Base-by-base conservation (phyloP, 2,329 filamentous ascomycete genomes). In the Trichoderma koningiopsis region DNA sequence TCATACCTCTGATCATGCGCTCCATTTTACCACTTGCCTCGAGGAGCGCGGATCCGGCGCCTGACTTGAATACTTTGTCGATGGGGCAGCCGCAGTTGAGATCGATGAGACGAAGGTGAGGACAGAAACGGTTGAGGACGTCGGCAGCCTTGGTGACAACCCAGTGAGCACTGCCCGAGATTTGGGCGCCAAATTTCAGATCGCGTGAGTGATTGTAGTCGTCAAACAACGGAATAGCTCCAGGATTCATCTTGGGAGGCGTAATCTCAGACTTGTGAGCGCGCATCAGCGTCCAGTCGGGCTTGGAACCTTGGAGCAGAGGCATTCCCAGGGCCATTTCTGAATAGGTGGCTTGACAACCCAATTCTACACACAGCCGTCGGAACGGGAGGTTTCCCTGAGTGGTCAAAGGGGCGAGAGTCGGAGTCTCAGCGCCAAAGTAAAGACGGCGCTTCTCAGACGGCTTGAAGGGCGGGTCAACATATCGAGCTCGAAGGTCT, bases 21-120 rank as follows among this genome's bases (percentile, higher is more conserved):
- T 97, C 94, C 61, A 99, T 83, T 81, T 97, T 98, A 69, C 89
- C 89, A 35, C 88, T 92, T 66, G 90, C 86, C 75, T 99, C 96
- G n/a, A 99, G 89, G 19, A 99, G 87, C 1, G 93, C 95, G 24
- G 95, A 97, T 4, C 96, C 96, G 52, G 92, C 93, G 62, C 96
- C 96, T 57, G 91, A 87, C 74, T 94, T 90, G 84, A 89, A 98
- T 63, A 99, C 91, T 74, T 97, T 88, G 77, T 99, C 96, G 77
- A 99, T 97, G 4, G 96, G 96, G 77, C 96, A 99, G 56, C 96
- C 96, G 75, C 95, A 98, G 83, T 99, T 99, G 74, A 99, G 84
- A 76, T 99, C 96, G 72, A 99, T 92, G 49, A 97, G 89, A 43
- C 96, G 92, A 24, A 99, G 86, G 75, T 93, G 88, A 3, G 96